Base-by-base conservation (phyloP, 2,329 filamentous ascomycete genomes). In the Tolypocladium capitatum region DNA sequence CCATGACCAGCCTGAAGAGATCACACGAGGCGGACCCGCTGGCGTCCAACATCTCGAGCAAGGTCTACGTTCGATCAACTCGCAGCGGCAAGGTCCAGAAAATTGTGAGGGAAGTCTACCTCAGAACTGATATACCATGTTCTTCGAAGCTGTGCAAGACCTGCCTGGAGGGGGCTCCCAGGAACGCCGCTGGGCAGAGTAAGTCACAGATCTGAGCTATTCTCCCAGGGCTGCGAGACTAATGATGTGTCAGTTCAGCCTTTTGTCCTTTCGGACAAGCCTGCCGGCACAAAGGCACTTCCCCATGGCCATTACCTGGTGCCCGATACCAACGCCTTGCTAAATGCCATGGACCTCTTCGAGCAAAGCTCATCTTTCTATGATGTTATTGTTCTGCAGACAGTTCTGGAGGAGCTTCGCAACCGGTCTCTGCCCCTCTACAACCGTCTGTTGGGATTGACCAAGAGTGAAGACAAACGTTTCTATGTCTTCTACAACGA, bases 401-500 rank as follows among this genome's bases (percentile, higher is more conserved):
- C 91, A 1, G 92, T 98, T 5, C 79, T 98, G 14, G 92, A 98
- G 66, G 92, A 98, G 69, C 77, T 98, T 51, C 86, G 89, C 62
- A 95, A 96, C 64, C 81, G 90, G 56, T 97, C 91, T 13, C 68
- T 97, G 51, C 92, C 92, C 38, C 78, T 98, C 34, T 98, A 97
- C 70, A 96, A 96, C 65, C 86, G 92, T 35, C 73, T 98, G 45
- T 80, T 97, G 55, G 82, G 85, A 21, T 73, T 98, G 53, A 94
- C 90, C 35, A 94, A 91, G 67, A 95, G 91, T 60, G 89, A 95
- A 58, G 89, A 94, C 55, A 98, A 98, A 73, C 81, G 91, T 47
- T 97, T 95, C 63, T 96, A 97, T 61, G 87, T 98, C 46, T 98
- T 98, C 65, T 97, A 97, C 78, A 98, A 98, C 64, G 92, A 98